phyloP scores from a whole-genome alignment of 805 yeast species.

The Teunomyces stri region DNA sequence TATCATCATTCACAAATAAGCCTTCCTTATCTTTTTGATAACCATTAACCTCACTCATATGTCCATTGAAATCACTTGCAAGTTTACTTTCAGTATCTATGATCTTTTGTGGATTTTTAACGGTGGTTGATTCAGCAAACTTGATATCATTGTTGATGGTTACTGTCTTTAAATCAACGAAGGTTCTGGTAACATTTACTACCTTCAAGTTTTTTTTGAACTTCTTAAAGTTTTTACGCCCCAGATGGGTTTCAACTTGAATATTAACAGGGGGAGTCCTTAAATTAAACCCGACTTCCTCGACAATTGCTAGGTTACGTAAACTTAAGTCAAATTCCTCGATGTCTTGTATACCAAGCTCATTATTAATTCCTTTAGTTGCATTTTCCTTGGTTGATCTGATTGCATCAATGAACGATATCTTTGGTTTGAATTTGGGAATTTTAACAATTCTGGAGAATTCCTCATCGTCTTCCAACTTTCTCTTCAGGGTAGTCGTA shows the following conservation, averaged over 20 bases:
- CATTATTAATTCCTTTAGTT: constrained; percentile 18
- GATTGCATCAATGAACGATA: constrained; percentile 30
- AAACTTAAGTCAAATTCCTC: constrained; percentile 25
- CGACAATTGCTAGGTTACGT: constrained; percentile 35
- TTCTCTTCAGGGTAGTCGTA: neutral
- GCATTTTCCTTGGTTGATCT: constrained; percentile 23
- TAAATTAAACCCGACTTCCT: constrained; percentile 18
- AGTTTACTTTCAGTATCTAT: constrained; percentile 5
- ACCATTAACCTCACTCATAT: constrained; percentile 11
- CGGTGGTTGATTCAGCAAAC: neutral
- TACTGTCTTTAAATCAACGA: constrained; percentile 21
- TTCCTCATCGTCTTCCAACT: neutral
- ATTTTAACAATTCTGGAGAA: neutral
- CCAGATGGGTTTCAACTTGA: constrained; percentile 19
- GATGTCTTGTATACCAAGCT: constrained; percentile 25
- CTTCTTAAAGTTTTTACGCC: constrained; percentile 38
- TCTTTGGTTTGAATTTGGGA: constrained; percentile 8
- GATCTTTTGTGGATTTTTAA: neutral
- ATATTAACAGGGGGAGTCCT: constrained; percentile 9
- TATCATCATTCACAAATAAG: constrained; percentile 6
- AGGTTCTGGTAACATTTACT: constrained; percentile 27
- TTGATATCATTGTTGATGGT: constrained; percentile 9
- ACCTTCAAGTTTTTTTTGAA: constrained; percentile 26
- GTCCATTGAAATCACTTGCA: constrained; percentile 11
- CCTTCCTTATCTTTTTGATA: neutral